Conservation (phyloP, 1,139 yeast genomes). For the Saccharomyces hybrid region DNA sequence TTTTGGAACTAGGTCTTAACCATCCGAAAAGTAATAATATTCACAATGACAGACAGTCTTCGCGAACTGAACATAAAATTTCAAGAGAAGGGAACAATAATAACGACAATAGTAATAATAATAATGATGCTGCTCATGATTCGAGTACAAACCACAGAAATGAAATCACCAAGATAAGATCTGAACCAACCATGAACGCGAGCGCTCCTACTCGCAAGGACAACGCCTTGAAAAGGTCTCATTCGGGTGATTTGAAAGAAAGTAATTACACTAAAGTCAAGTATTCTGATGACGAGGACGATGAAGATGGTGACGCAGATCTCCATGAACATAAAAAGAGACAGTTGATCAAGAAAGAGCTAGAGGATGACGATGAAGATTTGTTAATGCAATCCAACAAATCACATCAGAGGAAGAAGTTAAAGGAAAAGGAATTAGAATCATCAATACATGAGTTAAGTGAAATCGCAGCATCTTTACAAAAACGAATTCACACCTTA, state of each 20-base stretch:
- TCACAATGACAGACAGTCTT: background rate
- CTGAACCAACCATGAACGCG: background rate
- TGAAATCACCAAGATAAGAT: background rate
- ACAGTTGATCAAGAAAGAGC: background rate
- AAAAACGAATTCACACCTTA: slow-evolving; percentile 54
- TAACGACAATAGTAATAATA: background rate
- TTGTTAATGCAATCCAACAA: slow-evolving; percentile 1
- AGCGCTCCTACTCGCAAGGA: background rate
- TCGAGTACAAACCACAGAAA: background rate
- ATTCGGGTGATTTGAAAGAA: background rate
- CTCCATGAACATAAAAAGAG: background rate
- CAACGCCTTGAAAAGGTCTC: background rate
- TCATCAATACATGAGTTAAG: slow-evolving; percentile 52
- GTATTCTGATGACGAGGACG: background rate
- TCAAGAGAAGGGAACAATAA: background rate
- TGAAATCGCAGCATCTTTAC: slow-evolving; percentile 53
- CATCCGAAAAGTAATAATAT: background rate
- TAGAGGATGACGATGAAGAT: slow-evolving; percentile 2
- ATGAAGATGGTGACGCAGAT: background rate
- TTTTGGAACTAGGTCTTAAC: background rate
- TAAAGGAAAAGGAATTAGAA: slow-evolving; percentile 82
- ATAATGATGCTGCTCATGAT: background rate
- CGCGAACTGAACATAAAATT: background rate
- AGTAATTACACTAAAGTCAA: background rate
- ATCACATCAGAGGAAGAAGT: slow-evolving; percentile 45